Evolutionary conservation across 306 rosid genomes (phyloP), one percentile per base, ranked within the genome.

Genomic region (Fragaria ananassa): DNA sequence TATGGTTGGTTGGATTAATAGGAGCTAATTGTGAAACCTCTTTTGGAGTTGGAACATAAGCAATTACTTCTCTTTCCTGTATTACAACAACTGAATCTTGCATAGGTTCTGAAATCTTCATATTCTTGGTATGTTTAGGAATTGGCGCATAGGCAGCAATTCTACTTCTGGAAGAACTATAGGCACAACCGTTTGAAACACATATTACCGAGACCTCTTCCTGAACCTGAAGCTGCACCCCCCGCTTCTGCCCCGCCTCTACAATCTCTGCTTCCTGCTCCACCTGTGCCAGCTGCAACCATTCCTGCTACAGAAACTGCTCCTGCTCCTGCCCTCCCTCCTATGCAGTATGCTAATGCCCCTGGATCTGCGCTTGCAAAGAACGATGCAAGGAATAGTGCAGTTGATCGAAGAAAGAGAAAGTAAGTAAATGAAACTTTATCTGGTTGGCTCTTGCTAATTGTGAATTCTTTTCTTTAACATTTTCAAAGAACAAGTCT

Each of bases 121-220:
- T 71, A 50, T 64, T 51, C 71, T 47, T 80, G 71, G 70, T 6
- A 45, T 25, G 39, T 81, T 51, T 73, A 95, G 99, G 97, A 95
- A 85, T 84, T 95, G 83, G 89, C 92, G 19, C 99, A 95, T 75
- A 84, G 99, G 78, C 99, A 95, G 81, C 99, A 95, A 79, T 95
- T 95, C 82, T 95, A 92, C 84, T 95, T 84, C 84, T 95, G 99
- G 99, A 95, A 92, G 91, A 95, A 95, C 81, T 95, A 95, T 47
- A 79, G 99, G 81, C 91, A 88, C 89, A 95, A 92, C 73, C 86
- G 97, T 58, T 83, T 95, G 65, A 95, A 95, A 78, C 99, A 95
- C 85, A 89, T 95, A 76, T 82, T 92, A 67, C 97, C 97, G 3
- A 88, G 91, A 79, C 70, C 97, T 57, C 91, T 92, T 74, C 92